phyloP scores from a whole-genome alignment of 2,329 filamentous ascomycete genomes.

The Drechslera avenae region DNA sequence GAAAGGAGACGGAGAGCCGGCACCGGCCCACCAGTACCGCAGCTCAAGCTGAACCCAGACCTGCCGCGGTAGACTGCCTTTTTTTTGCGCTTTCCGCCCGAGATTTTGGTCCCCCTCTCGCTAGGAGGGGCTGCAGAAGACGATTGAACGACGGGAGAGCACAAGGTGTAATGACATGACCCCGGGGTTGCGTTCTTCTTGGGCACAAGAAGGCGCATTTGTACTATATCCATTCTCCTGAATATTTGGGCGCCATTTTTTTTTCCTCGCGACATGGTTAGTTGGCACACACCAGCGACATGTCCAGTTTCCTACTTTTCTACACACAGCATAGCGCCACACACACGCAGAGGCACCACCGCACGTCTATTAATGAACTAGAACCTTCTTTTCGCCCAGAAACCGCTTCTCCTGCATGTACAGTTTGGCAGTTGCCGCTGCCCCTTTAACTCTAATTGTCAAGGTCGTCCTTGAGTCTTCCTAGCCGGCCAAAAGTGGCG shows the following conservation, averaged over 20 bases:
- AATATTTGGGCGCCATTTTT: slow-evolving; percentile 2
- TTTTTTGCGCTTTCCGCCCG: neutral
- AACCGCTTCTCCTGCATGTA: neutral
- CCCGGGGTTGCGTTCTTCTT: slow-evolving; percentile 1
- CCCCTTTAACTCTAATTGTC: neutral
- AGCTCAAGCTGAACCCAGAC: slow-evolving; percentile 29
- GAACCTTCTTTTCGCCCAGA: neutral
- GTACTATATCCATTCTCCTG: slow-evolving; percentile 10
- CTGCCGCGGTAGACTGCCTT: slow-evolving; percentile 24
- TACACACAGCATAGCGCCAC: slow-evolving; percentile 4
- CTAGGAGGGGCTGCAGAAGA: slow-evolving; percentile 1
- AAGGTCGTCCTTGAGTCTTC: neutral
- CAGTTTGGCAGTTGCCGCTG: neutral
- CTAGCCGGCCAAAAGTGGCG: too few relatives aligned
- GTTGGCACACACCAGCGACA: neutral
- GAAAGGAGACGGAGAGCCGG: slow-evolving; percentile 66
- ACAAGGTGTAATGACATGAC: slow-evolving; percentile 12
- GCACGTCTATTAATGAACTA: neutral
- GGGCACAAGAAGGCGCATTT: slow-evolving; percentile 5
- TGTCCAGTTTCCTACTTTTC: neutral
- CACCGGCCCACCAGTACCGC: slow-evolving; percentile 59
- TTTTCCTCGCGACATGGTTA: neutral
- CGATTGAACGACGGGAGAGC: slow-evolving; percentile 9
- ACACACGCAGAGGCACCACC: neutral
- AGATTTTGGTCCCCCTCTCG: neutral